Percentiles rank a stretch among this genome's conserved stretches.
Evolutionary conservation across 345 rosid genomes (phyloP).

Genomic region (Salix viminalis): DNA sequence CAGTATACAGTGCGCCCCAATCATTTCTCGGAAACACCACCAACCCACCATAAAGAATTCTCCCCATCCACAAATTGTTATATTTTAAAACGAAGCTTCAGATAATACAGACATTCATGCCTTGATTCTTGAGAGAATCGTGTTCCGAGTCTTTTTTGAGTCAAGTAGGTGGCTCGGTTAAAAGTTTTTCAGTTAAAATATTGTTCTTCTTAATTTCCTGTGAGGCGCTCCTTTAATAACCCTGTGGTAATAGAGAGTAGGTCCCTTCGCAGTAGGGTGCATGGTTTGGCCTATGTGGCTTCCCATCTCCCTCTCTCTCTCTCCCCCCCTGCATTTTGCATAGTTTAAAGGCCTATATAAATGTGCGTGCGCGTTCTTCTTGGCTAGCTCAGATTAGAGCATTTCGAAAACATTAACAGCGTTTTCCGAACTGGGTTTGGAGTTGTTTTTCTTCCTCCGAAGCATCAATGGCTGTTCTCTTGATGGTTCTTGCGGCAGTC

Average conservation of each 20-base stretch:
- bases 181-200: background rate
- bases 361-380: constrained; percentile 17
- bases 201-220: background rate
- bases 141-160: background rate
- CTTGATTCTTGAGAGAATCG: background rate
- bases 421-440: background rate
- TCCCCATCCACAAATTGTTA: constrained; percentile 7
- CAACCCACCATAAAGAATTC: constrained; percentile 3
- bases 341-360: constrained; percentile 12
- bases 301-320: constrained; percentile 8
- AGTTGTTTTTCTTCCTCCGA: background rate
- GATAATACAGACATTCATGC: constrained; percentile 8
- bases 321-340: background rate
- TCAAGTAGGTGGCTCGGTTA: constrained; percentile 7
- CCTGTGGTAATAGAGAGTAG: constrained; percentile 6
- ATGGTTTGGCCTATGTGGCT: constrained; percentile 33
- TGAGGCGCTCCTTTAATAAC: constrained; percentile 14
- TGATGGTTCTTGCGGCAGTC: constrained; percentile 34
- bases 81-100: background rate
- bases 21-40: constrained; percentile 23
- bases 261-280: constrained; percentile 27
- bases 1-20: constrained; percentile 21
- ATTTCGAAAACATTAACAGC: constrained; percentile 12
- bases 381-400: constrained; percentile 15
- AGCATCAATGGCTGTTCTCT: constrained; percentile 59